Evolutionary conservation across 495 filamentous ascomycete species (phyloP), one percentile per base, ranked within the genome.

Genomic region (Trichoderma parareesei): DNA sequence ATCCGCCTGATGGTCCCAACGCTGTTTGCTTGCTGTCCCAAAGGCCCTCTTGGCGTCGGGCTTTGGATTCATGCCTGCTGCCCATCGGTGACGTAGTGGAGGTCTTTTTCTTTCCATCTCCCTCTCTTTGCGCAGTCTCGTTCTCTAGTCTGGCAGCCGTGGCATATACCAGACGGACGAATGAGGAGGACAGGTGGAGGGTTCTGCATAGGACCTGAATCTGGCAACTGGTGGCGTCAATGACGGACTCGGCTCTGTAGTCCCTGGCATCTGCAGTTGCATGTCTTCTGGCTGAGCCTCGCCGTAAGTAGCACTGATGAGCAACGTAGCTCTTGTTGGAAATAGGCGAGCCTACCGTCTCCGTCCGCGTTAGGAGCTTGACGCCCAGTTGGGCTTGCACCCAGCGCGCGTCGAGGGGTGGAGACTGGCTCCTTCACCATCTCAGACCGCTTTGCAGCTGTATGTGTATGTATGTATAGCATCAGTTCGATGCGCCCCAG

Each of bases 71-170:
- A 35, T 57, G 20, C 53, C 53, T 18, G 53, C 53, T 57, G 53
- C 53, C 33, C 53, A 57, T 57, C 53, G 27, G 53, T 57, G 53
- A 57, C 53, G 53, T 57, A 57, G 53, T 27, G 53, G 53, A 57
- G 10, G 16, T 57, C 33, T 37, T 27, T 27, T 2, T 27, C 27
- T 27, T 27, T 27, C 27, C 27, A 27, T 27, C 27, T 27, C 27
- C 27, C 27, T 27, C 27, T 27, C 27, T 27, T 27, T 27, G 27
- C 27, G 2, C 2, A 27, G 0, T 27, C 11, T 9, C 53, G 16
- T 57, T 27, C 20, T 57, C 20, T 7, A 38, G 20, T 18, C 33
- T 33, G 53, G 14, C 11, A 27, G 11, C 27, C 18, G 53, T 13
- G 10, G 53, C 9, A 37, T 37, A 57, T 57, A 13, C 14, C 11